phyloP scores from a whole-genome alignment of 1,284 basidiomycete species.

The Mixia osmundae region DNA sequence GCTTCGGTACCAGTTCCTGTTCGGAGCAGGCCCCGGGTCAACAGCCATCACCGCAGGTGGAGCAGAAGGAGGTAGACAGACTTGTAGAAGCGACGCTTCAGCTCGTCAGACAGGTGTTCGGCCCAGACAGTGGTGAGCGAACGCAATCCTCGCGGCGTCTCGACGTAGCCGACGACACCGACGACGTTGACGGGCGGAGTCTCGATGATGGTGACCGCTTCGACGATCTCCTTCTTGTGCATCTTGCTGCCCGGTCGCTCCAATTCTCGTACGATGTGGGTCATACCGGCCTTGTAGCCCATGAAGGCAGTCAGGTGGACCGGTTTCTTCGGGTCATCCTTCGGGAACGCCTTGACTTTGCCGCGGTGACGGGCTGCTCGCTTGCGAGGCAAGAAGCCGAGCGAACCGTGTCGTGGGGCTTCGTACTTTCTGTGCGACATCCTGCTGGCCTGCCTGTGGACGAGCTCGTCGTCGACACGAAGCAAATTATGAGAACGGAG shows the following conservation, averaged over 20 bases:
- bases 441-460: too few species aligned
- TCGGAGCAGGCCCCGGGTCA: constrained; percentile 1
- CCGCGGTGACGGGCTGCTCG: constrained; percentile 85
- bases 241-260: constrained; percentile 98
- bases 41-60: too few species aligned
- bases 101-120: constrained; percentile 45
- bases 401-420: constrained; percentile 80
- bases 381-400: constrained; percentile 73
- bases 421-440: constrained; percentile 55
- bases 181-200: constrained; percentile 93
- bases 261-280: constrained; percentile 95
- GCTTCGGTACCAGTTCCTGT: constrained; percentile 91
- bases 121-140: constrained; percentile 45
- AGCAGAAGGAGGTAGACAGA: too few species aligned
- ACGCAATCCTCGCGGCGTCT: constrained; percentile 96
- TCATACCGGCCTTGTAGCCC: constrained; percentile 99
- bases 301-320: constrained; percentile 95
- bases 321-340: constrained; percentile 98
- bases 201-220: constrained; percentile 89
- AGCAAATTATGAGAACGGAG: too few species aligned
- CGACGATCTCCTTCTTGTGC: constrained; percentile 99
- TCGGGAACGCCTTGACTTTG: constrained; percentile 96
- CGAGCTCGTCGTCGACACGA: too few species aligned
- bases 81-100: constrained; percentile 99
- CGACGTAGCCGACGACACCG: constrained; percentile 98